Base-by-base conservation (phyloP, 768 basidiomycete species). In the Coprinellus aureogranulatus region DNA sequence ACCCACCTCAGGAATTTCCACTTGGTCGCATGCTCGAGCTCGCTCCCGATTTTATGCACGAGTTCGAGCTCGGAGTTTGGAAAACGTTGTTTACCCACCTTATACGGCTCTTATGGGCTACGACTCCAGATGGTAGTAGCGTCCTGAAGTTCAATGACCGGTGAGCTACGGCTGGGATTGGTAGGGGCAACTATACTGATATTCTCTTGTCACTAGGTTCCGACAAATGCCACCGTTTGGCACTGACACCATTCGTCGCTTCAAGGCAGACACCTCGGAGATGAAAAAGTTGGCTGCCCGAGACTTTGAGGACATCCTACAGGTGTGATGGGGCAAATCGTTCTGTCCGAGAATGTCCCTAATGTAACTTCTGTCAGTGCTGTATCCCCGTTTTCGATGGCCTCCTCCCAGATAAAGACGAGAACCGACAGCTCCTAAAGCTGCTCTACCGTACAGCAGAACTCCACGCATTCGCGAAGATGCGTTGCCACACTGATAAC, bases 41-140 rank as follows among this genome's bases (percentile, higher is more conserved):
- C n/a, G n/a, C 68, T 0, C 64, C 68, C 0, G 75, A 77, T 58
- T 54, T 77, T 3, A 37, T 79, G 47, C 76, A 77, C 57, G 75
- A 78, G 55, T 67, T 77, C 46, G 74, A 77, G 56, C 59, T 77
- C 12, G 73, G 75, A 9, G 67, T 72, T 1, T 75, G 70, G 72
- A 79, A 77, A 56, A 59, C 69, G 2, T 25, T 72, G 3, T 72
- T 76, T 44, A 68, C 58, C 0, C 77, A 78, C 52, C 61, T 77
- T 0, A 57, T 77, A 4, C 68, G 69, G 0, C 62, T 77, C 12
- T 59, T 76, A 0, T 53, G 67, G 57, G 59, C 67, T 75, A 5
- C 55, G 75, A 31, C 75, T 14, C 27, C 58, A 34, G 65, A 64
- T 8, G 37, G 53, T 18, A 59, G 62, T n/a, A 8, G 26, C 2